Percentiles rank a stretch among this genome's conserved stretches.
Conservation (phyloP, 352 stramenopile genomes). For the Blastocystis sp. region DNA sequence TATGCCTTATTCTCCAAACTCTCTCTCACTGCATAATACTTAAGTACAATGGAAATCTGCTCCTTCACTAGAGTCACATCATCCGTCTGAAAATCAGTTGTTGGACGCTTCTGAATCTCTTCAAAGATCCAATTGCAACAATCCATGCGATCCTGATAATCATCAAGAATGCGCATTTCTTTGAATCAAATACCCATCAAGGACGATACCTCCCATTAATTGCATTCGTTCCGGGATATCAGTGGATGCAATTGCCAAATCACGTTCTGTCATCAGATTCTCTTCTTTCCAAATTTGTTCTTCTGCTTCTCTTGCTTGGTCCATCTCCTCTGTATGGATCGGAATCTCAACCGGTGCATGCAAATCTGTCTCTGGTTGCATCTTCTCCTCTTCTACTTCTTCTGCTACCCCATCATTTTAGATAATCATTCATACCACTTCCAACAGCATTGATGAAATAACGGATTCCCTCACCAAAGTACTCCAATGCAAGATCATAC, state of each 20-base stretch:
- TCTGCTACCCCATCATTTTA: slow-evolving; percentile 1
- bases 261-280: slow-evolving; percentile 39
- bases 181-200: background rate
- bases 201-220: background rate
- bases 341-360: background rate
- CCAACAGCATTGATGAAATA: slow-evolving; percentile 52
- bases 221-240: slow-evolving; percentile 54
- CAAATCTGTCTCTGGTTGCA: background rate
- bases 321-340: background rate
- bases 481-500: slow-evolving; percentile 32
- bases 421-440: background rate
- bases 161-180: slow-evolving; percentile 14
- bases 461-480: slow-evolving; percentile 49
- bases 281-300: slow-evolving; percentile 38
- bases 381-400: slow-evolving; percentile 9
- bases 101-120: background rate
- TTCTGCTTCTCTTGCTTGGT: background rate
- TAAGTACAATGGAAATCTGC: background rate
- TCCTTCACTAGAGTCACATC: slow-evolving; percentile 15
- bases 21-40: background rate
- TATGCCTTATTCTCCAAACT: background rate
- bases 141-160: background rate
- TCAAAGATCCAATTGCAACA: slow-evolving; percentile 37
- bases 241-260: slow-evolving; percentile 10
- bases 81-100: background rate